Evolutionary conservation across 352 stramenopile species (phyloP), one percentile per base, ranked within the genome.

Genomic region (Phytophthora capsici): DNA sequence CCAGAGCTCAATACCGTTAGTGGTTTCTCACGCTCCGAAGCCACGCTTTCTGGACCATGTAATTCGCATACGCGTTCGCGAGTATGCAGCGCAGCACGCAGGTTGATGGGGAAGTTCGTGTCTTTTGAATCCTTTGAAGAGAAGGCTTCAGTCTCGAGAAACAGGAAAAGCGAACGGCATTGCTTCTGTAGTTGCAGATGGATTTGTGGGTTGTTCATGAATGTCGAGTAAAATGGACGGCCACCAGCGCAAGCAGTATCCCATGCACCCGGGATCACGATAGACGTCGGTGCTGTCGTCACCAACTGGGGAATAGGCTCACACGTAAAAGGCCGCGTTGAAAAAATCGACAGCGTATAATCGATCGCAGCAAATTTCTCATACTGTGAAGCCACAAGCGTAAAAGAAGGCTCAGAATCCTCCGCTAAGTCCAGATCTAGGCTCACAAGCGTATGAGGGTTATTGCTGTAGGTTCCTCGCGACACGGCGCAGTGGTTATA

Each of bases 401-500:
- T 97, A 58, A 91, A 93, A 3, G 72, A 86, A n/a, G 78, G 84
- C 28, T 83, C 62, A 17, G 61, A 76, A 26, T 85, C 73, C 1
- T 77, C 61, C 4, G 66, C 41, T 19, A 94, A 69, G 49, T 91
- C 84, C 14, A 94, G 58, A 57, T 97, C 84, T 26, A 97, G 69
- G 36, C 88, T 91, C n/a, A 96, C 75, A 23, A 98, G 81, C 3
- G 85, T 94, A 71, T 98, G 90, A 1, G 91, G 92, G 44, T 98
- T 98, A 69, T 98, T 98, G 67, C 84, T 97, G 80, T 98, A 98
- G 6, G 88, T 90, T 12, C 89, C 89, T 20, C 89, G 80, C 45
- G 88, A 80, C 28, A 96, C 72, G 9, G 87, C 83, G 19, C 89
- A 69, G 17, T 94, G 82, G 20, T 92, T 94, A 69, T 95, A 94